phyloP scores from a whole-genome alignment of 176 grass and related monocot genomes.

The Triticum aestivum region IWGSC_CS_RefSeq_v2.1 NC_057799.1:353566228-353566727 shows the following conservation, averaged over 20 bases:
- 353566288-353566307: background rate
- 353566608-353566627: background rate
- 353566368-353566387: background rate
- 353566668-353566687: background rate
- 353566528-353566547: background rate
- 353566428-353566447: background rate
- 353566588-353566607: background rate
- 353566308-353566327: background rate
- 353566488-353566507: too few species aligned
- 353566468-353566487: too few species aligned
- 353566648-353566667: background rate
- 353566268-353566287: slow-evolving; percentile 11
- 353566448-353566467: background rate
- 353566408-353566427: background rate
- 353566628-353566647: background rate
- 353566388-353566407: background rate
- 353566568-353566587: background rate
- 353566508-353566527: background rate
- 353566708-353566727: slow-evolving; percentile 2
- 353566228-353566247: slow-evolving; percentile 37
- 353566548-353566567: background rate
- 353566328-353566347: background rate
- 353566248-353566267: slow-evolving; percentile 23
- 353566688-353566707: slow-evolving; percentile 3
- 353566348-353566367: background rate